Evolutionary conservation across 305 asterid species (phyloP), one percentile per base, ranked within the genome.

Genomic region (Fraxinus paxiana): DNA sequence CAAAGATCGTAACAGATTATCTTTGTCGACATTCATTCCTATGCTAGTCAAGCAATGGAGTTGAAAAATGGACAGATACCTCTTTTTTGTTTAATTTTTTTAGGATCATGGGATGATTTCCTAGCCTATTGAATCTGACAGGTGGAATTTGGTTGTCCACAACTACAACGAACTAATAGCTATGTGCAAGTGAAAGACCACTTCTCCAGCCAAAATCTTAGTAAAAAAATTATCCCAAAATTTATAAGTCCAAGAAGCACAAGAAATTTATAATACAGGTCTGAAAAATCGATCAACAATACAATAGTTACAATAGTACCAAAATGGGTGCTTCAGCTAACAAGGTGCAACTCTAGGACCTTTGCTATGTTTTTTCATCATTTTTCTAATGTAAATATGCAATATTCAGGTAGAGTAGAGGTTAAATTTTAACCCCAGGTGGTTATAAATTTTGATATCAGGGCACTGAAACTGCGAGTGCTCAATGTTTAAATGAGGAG

Each of bases 311-410:
- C 26, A 24, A 74, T 26, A 34, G 73, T 73, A 59, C 18, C 86
- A 82, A 74, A 13, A 87, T 90, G 91, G 87, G 75, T 83, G 63
- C 86, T 75, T 77, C 86, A 65, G 59, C 89, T 31, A 78, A 81
- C 75, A 76, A 73, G 88, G 95, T 91, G 88, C 74, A 80, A 61
- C 37, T 81, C 35, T 24, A 30, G 37, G 43, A 43, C 70, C 54
- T 41, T 1, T 34, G n/a, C 38, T 7, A 51, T 13, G n/a, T 15
- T 33, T 61, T 67, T 3, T 65, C 61, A 31, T 51, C 33, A 61
- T 22, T 20, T 24, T 63, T 63, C n/a, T 63, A 24, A 24, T 22
- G 13, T 20, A 6, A 56, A 63, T 22, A 20, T 20, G 22, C 63
- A 43, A 41, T 41, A 41, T n/a, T 51, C 24, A 46, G 56, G 24